phyloP scores from a whole-genome alignment of 768 basidiomycete genomes.

The Fomitopsis pulvina region DNA sequence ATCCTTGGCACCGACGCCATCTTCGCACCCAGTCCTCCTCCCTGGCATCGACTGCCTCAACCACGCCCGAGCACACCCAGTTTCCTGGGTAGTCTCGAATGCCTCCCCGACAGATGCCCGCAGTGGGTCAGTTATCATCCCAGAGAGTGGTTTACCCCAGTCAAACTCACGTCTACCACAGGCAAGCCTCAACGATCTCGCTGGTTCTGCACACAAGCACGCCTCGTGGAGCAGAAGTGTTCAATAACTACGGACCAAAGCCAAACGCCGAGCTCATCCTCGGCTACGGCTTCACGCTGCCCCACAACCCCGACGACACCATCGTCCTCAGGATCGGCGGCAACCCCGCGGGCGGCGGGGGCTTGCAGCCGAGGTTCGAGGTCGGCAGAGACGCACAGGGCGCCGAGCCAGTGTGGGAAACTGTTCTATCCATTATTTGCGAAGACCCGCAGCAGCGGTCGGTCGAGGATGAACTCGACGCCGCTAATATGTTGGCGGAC shows the following conservation, averaged over 20 bases:
- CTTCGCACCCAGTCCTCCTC: slow-evolving; percentile 71
- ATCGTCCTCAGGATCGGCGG: slow-evolving; percentile 76
- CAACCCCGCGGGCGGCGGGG: slow-evolving; percentile 8
- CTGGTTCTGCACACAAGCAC: slow-evolving; percentile 49
- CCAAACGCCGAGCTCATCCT: slow-evolving; percentile 86
- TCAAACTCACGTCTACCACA: neutral
- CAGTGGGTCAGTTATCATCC: neutral
- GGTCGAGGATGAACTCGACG: slow-evolving; percentile 61
- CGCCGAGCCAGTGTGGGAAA: slow-evolving; percentile 54
- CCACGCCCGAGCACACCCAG: slow-evolving; percentile 71
- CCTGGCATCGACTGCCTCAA: slow-evolving; percentile 87
- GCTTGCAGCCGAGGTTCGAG: slow-evolving; percentile 43
- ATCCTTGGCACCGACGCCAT: slow-evolving; percentile 40
- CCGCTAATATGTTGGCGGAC: slow-evolving; percentile 54
- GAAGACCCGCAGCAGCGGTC: slow-evolving; percentile 19
- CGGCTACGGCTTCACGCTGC: slow-evolving; percentile 85
- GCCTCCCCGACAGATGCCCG: neutral
- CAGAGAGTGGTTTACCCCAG: no score
- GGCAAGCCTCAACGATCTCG: slow-evolving; percentile 40
- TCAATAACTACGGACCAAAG: slow-evolving; percentile 92
- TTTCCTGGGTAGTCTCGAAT: slow-evolving; percentile 68
- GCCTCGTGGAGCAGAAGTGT: slow-evolving; percentile 47
- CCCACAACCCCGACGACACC: slow-evolving; percentile 79
- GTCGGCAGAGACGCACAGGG: slow-evolving; percentile 52
- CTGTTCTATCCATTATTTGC: slow-evolving; percentile 33